Base-by-base conservation (phyloP, 2,329 filamentous ascomycete genomes). In the Exophiala sp. region DNA sequence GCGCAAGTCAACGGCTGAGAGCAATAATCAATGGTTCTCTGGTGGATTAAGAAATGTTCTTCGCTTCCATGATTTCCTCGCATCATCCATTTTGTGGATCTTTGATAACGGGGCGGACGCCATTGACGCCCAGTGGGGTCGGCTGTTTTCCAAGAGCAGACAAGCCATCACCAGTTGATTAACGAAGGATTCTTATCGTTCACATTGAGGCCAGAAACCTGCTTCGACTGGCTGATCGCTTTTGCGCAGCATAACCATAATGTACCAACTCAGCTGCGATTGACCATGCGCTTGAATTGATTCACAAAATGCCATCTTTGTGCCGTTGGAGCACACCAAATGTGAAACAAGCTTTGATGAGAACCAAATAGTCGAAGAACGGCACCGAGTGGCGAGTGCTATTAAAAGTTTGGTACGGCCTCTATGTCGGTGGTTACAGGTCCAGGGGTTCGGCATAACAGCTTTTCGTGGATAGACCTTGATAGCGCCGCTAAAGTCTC, bases 331-430 rank as follows among this genome's bases (percentile, higher is more conserved):
- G 20, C 48, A 18, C 24, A 24, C 29, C 9, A 16, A n/a, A 21
- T 32, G 44, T 20, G 20, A 49, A 52, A 52, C 49, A 56, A 56
- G 54, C 54, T 50, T 50, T 50, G 36, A 32, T 49, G 43, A 38
- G 44, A 52, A 52, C 29, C 47, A 58, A 24, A 61, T 50, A 60
- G 50, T 33, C 29, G 46, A 34, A 33, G 41, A 46, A 43, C 35
- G 20, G 40, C 29, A 21, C 35, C 29, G 12, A 47, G 54, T 60
- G 58, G 58, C 58, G 47, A 59, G 44, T 56, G 50, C 52, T 52
- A 51, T 48, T 51, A 56, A 56, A 55, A 53, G 51, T 54, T 60
- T 57, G 58, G 24, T 38, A 49, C 34, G 33, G 12, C 42, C 46
- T 5, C 20, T 21, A 20, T 44, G 38, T 46, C 39, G 38, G 42